Evolutionary conservation across 768 basidiomycete species (phyloP).

Genomic region (Pilatotrama ljubarskyi): DNA sequence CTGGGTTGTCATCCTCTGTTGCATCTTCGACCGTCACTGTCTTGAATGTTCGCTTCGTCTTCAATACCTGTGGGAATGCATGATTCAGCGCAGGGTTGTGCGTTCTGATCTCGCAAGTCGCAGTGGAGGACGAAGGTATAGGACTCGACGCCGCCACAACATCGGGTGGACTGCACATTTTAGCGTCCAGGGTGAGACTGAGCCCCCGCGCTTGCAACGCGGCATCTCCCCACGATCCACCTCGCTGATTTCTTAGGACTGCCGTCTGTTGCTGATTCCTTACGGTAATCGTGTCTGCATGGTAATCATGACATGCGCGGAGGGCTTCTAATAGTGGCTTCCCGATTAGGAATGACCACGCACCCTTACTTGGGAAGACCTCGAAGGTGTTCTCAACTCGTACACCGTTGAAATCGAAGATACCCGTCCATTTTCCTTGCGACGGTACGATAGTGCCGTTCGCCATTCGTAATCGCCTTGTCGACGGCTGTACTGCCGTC

Average conservation of each 20-base stretch:
- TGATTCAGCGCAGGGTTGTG: too few species aligned
- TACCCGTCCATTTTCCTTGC: constrained; percentile 13
- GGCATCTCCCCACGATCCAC: not conserved
- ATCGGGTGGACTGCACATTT: too few species aligned
- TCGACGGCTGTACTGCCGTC: constrained; percentile 15
- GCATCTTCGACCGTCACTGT: too few species aligned
- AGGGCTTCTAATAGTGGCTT: constrained; percentile 11
- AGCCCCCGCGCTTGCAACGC: not conserved
- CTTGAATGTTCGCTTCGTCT: too few species aligned
- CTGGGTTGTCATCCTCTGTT: too few species aligned
- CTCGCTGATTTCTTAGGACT: not conserved
- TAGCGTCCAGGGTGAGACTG: not conserved
- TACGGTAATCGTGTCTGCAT: not conserved
- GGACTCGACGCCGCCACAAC: too few species aligned
- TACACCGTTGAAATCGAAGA: not conserved
- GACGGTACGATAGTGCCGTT: constrained; percentile 23
- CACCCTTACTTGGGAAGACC: constrained; percentile 8
- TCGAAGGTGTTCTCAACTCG: constrained; percentile 2
- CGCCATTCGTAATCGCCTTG: constrained; percentile 34
- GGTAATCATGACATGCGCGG: constrained; percentile 7
- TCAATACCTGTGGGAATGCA: too few species aligned
- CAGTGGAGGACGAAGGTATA: too few species aligned
- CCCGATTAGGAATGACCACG: constrained; percentile 14
- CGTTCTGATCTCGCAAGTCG: too few species aligned
- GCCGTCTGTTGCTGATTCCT: not conserved